These are phyloP conservation scores for Candida berthetii DNA, from an alignment of 805 yeast genomes.

Conservation along the genomic window DNA sequence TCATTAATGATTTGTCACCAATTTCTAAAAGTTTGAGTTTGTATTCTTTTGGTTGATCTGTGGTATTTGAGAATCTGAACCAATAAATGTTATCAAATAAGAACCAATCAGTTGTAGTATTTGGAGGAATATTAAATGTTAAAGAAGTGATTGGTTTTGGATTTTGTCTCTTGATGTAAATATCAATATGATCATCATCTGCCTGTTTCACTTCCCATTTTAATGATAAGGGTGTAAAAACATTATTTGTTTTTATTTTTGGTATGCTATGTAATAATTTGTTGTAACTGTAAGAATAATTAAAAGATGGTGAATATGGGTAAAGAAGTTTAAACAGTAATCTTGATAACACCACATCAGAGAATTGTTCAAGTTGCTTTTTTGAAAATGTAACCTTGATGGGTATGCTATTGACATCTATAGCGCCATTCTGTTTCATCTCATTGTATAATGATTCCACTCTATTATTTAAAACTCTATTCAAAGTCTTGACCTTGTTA, in stretches of 20 bases:
- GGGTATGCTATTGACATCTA: background rate
- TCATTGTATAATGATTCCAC: slow-evolving; percentile 5
- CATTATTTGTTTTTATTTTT: slow-evolving; percentile 2
- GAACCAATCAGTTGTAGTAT: slow-evolving; percentile 24
- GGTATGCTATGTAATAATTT: slow-evolving; percentile 9
- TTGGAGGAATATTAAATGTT: slow-evolving; percentile 4
- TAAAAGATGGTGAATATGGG: slow-evolving; percentile 21
- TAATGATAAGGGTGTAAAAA: slow-evolving; percentile 15
- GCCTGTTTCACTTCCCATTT: slow-evolving; percentile 8
- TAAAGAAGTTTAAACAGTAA: slow-evolving; percentile 19
- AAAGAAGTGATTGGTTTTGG: too few species aligned
- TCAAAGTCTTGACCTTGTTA: slow-evolving; percentile 13
- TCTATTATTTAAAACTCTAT: slow-evolving; percentile 11
- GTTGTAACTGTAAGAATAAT: slow-evolving; percentile 17
- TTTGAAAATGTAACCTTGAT: slow-evolving; percentile 14
- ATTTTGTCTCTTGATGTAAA: background rate
- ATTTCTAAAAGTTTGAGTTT: slow-evolving; percentile 8
- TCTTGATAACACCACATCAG: slow-evolving; percentile 17
- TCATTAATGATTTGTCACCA: slow-evolving; percentile 6
- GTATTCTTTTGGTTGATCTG: slow-evolving; percentile 3
- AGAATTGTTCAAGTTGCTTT: slow-evolving; percentile 6
- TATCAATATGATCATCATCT: too few species aligned
- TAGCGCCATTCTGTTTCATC: slow-evolving; percentile 1
- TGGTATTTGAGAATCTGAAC: slow-evolving; percentile 18
- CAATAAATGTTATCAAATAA: slow-evolving; percentile 35